These are phyloP conservation scores for Fusarium armeniacum DNA, from an alignment of 2,329 filamentous ascomycete species.

Conservation along the genomic window DNA sequence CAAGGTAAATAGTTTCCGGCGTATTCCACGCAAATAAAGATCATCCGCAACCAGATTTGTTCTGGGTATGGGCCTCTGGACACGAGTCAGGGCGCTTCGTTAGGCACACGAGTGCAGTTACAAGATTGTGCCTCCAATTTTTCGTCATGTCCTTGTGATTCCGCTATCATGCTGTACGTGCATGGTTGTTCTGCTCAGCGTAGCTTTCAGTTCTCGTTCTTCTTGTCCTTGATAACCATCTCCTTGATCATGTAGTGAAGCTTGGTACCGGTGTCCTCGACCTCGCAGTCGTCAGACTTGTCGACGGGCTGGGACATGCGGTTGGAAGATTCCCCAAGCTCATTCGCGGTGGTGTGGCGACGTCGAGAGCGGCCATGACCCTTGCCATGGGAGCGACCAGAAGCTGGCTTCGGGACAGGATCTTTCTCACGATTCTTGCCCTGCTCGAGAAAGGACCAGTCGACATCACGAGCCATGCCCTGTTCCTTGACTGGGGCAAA, in stretches of 20 bases:
- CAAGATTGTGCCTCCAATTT: not conserved
- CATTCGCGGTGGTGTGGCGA: not conserved
- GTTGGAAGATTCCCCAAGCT: not conserved
- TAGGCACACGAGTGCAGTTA: not conserved
- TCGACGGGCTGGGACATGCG: not conserved
- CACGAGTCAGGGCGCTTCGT: not conserved
- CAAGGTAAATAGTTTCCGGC: not conserved
- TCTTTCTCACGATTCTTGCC: not conserved
- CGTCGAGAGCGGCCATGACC: not conserved
- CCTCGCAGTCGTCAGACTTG: not conserved
- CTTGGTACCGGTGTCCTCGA: not conserved
- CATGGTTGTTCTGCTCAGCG: fast-evolving
- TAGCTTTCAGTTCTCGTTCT: not conserved
- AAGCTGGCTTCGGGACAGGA: not conserved
- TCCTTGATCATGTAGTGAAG: not conserved
- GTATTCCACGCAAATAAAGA: not conserved
- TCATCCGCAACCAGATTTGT: not conserved
- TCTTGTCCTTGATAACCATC: not conserved
- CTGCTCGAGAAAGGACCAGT: constrained; percentile 25
- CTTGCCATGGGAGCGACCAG: not conserved
- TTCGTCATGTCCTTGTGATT: too few species aligned
- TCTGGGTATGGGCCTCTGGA: too few species aligned
- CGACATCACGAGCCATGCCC: not conserved
- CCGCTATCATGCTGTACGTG: fast-evolving
- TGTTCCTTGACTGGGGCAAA: constrained; percentile 14